Evolutionary conservation across 768 basidiomycete species (phyloP).

Genomic region (Pisolithus albus): DNA sequence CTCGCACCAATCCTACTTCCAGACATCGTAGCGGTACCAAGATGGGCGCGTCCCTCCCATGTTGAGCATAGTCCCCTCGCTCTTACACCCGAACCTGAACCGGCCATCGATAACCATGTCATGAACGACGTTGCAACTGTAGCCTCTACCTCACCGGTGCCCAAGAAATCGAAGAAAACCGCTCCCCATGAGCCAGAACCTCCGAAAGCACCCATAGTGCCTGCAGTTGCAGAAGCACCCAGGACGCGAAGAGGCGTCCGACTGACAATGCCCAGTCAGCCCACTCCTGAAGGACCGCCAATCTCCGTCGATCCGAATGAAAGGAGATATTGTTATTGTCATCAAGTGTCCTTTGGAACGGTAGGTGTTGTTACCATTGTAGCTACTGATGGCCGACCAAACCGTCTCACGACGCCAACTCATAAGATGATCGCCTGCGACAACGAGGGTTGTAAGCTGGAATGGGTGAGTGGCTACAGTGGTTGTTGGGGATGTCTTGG

Average conservation of each 20-base stretch:
- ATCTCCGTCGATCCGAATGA: slow-evolving; percentile 40
- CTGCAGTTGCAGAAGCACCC: slow-evolving; percentile 9
- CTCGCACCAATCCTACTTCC: slow-evolving; percentile 51
- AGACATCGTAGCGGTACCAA: slow-evolving; percentile 49
- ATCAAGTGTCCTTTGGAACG: slow-evolving; percentile 73
- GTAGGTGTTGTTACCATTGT: slow-evolving; percentile 34
- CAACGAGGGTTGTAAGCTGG: slow-evolving; percentile 54
- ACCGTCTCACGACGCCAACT: slow-evolving; percentile 5
- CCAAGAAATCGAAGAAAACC: not conserved
- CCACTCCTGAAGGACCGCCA: slow-evolving; percentile 10
- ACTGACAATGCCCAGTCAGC: slow-evolving; percentile 31
- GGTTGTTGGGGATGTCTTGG: not conserved
- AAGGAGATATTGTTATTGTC: slow-evolving; percentile 73
- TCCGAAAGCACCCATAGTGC: slow-evolving; percentile 11
- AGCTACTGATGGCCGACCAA: not conserved
- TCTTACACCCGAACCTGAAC: slow-evolving; percentile 9
- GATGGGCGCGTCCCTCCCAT: slow-evolving; percentile 41
- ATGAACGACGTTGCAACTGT: no score
- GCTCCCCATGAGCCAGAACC: slow-evolving; percentile 24
- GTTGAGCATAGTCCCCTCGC: slow-evolving; percentile 38
- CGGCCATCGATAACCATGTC: no score
- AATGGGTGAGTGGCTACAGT: slow-evolving; percentile 63
- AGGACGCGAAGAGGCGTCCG: slow-evolving; percentile 26
- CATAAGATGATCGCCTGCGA: slow-evolving; percentile 85
- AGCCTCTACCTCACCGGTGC: not conserved